Base-by-base conservation (phyloP, 2,329 filamentous ascomycete species). In the Diaporthe destruens region DNA sequence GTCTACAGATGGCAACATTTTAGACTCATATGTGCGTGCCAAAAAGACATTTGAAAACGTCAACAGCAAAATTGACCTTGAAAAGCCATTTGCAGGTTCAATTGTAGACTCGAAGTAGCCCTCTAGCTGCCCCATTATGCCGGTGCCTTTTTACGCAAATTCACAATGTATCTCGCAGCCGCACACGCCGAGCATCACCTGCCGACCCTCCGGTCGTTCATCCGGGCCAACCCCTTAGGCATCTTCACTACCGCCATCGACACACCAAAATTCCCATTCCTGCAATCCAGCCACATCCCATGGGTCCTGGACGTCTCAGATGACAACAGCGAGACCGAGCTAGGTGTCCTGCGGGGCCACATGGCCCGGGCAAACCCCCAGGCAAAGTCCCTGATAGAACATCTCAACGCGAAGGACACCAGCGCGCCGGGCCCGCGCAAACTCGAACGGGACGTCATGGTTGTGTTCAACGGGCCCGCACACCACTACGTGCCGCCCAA, bases 401-500 rank as follows among this genome's bases (percentile, higher is more conserved):
- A 82, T 18, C 44, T 70, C 11, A 57, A 32, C 20, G 12, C 39
- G 25, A 11, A n/a, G 25, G 32, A 56, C 8, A 29, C 16, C 0
- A 76, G 84, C 36, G 71, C 75, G 6, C 65, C 75, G 47, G 44
- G 61, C 20, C 61, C 61, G 18, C 29, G 44, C 6, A 51, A 39
- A 44, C 79, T 86, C 25, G 80, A 84, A 69, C 79, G 89, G 44
- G 90, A 92, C 71, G 89, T 93, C 1, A 79, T 91, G 39, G 82
- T 93, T 3, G 82, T 92, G 20, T 93, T 93, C 84, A 92, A 85
- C 57, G 84, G 84, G 0, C 82, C 86, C 0, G 79, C 84, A 0
- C 87, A 92, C 49, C 89, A 91, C 80, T 93, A 93, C 76, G 87
- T 93, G 6, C 92, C 91, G 0, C 90, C 91, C 0, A 90, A 91